Evolutionary conservation across 192 early-diverging fungal species (phyloP).

Genomic region (Rhizophlyctis rosea): DNA sequence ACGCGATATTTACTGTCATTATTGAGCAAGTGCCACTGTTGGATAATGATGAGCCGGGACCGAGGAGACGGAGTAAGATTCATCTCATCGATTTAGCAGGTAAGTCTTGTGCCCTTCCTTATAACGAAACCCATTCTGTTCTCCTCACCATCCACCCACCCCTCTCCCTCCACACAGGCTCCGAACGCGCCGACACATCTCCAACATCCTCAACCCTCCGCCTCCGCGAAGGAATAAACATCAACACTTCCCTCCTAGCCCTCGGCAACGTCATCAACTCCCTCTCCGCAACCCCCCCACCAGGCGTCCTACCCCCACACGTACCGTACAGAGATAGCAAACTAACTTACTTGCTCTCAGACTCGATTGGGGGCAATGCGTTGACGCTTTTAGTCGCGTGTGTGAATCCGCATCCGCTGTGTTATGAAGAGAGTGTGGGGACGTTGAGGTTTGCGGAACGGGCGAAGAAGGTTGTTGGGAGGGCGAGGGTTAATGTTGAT

Average conservation of each 20-base stretch:
- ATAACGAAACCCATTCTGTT: too few species aligned
- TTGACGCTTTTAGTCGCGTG: conserved; percentile 54
- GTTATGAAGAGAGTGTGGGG: conserved; percentile 34
- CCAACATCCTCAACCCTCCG: conserved; percentile 65
- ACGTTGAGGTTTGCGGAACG: conserved; percentile 39
- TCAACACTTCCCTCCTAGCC: conserved; percentile 76
- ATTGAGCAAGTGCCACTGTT: conserved; percentile 55
- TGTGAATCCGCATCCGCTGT: conserved; percentile 27
- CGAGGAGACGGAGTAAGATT: conserved; percentile 47
- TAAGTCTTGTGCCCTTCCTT: too few species aligned
- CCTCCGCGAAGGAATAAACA: conserved; percentile 74
- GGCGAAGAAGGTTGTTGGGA: conserved; percentile 31
- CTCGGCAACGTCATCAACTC: conserved; percentile 87
- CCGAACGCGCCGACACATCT: conserved; percentile 83
- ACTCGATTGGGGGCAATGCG: conserved; percentile 51
- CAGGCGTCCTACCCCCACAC: conserved; percentile 21
- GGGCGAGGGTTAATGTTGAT: conserved; percentile 36
- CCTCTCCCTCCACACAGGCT: conserved; percentile 54
- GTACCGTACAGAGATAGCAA: conserved; percentile 55
- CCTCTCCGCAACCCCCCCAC: conserved; percentile 34
- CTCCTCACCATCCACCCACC: neutral
- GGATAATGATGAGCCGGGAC: neutral
- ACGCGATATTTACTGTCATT: conserved; percentile 71
- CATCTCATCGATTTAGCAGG: conserved; percentile 78
- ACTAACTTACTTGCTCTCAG: conserved; percentile 49